Evolutionary conservation across 163 green algal species (phyloP).

Genomic region (Smithsoniella earleae): DNA sequence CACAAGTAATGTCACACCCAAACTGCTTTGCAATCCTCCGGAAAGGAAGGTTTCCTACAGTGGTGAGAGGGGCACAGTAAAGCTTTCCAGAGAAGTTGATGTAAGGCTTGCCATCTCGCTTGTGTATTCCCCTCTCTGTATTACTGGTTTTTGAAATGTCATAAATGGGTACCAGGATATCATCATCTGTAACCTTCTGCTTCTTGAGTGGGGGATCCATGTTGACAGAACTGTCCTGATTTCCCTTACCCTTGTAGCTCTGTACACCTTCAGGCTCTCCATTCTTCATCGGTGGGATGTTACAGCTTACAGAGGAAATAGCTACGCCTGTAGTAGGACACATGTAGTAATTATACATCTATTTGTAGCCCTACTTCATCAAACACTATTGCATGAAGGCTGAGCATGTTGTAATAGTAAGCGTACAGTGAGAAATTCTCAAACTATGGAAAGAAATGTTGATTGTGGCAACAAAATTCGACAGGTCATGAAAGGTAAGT

Average conservation of each 20-base stretch:
- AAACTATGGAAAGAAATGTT: slow-evolving; percentile 12
- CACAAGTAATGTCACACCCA: slow-evolving; percentile 74
- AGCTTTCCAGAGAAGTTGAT: slow-evolving; percentile 77
- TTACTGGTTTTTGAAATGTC: slow-evolving; percentile 35
- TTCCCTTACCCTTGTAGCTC: neutral
- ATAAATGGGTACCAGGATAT: neutral
- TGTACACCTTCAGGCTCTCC: neutral
- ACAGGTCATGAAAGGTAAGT: no score
- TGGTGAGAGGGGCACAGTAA: slow-evolving; percentile 93
- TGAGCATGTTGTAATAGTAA: neutral
- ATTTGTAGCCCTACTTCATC: neutral
- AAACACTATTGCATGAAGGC: neutral
- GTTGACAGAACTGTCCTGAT: neutral
- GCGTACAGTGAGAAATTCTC: neutral
- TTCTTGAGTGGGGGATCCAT: neutral
- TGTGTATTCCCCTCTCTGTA: slow-evolving; percentile 33
- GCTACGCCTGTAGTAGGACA: no score
- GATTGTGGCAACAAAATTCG: no score
- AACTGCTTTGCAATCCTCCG: slow-evolving; percentile 36
- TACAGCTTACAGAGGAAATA: neutral
- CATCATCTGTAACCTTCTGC: neutral
- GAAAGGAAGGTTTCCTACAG: slow-evolving; percentile 96
- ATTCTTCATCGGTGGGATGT: neutral
- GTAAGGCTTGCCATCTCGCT: slow-evolving; percentile 44
- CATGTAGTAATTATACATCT: no score